Conservation (phyloP, 805 yeast species). For the Vanderwaltozyma yarrowii region DNA sequence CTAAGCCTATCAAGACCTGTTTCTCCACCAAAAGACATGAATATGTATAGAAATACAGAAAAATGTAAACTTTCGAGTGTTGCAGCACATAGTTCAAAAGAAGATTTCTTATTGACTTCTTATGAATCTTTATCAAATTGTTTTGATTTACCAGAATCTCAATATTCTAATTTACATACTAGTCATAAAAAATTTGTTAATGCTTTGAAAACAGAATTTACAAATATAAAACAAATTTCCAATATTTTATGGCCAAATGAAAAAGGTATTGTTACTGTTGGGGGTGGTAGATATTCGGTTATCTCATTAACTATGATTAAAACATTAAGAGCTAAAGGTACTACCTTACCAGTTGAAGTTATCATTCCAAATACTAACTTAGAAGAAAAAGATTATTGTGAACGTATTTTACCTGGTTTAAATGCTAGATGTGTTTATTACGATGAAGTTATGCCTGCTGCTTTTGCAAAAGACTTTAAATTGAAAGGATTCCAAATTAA, state of each 20-base stretch:
- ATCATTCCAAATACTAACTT: conserved; percentile 62
- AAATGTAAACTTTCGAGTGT: background rate
- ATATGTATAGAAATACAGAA: background rate
- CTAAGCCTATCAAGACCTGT: background rate
- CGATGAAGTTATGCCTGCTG: conserved; percentile 39
- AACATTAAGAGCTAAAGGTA: conserved; percentile 51
- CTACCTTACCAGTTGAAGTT: conserved; percentile 70
- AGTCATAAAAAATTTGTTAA: conserved; percentile 1
- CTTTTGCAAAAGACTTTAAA: conserved; percentile 32
- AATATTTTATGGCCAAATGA: conserved; percentile 26
- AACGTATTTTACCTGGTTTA: conserved; percentile 48
- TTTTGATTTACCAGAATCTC: conserved; percentile 7
- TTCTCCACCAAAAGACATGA: conserved; percentile 2
- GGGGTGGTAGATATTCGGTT: conserved; percentile 68
- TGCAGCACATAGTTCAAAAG: background rate
- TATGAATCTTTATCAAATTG: conserved; percentile 13
- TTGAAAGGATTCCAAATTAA: conserved; percentile 57
- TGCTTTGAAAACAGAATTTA: conserved; percentile 1
- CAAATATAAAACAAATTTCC: background rate
- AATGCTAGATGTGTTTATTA: conserved; percentile 54
- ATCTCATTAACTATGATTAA: conserved; percentile 44
- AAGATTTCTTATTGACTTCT: background rate
- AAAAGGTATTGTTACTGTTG: conserved; percentile 59
- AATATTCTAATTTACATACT: conserved; percentile 3
- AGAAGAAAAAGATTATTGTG: conserved; percentile 61